Evolutionary conservation across 2,329 filamentous ascomycete genomes (phyloP).

Genomic region (Fusarium nodosum): DNA sequence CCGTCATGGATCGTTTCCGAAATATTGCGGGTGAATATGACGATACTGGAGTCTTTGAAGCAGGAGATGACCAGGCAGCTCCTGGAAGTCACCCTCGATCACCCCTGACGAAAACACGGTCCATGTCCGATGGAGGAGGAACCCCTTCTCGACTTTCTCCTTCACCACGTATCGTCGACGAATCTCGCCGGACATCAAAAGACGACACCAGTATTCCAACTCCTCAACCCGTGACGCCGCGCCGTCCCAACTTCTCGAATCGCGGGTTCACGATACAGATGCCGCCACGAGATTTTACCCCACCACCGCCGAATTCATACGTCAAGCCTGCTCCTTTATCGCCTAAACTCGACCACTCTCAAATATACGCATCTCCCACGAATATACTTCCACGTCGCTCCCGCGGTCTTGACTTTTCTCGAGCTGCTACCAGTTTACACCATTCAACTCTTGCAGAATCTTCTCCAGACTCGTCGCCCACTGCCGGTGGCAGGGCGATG

Average conservation of each 20-base stretch:
- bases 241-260: slow-evolving; percentile 72
- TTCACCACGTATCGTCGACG: slow-evolving; percentile 69
- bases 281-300: slow-evolving; percentile 55
- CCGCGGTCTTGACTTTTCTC: slow-evolving; percentile 90
- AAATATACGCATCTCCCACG: slow-evolving; percentile 87
- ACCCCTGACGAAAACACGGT: slow-evolving; percentile 68
- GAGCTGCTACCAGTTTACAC: slow-evolving; percentile 93
- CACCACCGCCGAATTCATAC: slow-evolving; percentile 55
- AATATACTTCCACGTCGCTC: slow-evolving; percentile 91
- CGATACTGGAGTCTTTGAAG: slow-evolving; percentile 50
- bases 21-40: slow-evolving; percentile 35
- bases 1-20: slow-evolving; percentile 43
- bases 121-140: slow-evolving; percentile 73
- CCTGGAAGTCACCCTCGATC: slow-evolving; percentile 51
- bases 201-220: slow-evolving; percentile 73
- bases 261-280: slow-evolving; percentile 68
- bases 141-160: slow-evolving; percentile 70
- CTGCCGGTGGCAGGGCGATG: slow-evolving; percentile 76
- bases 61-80: slow-evolving; percentile 33
- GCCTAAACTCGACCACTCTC: slow-evolving; percentile 86
- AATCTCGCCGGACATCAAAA: slow-evolving; percentile 70
- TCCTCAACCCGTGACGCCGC: slow-evolving; percentile 75
- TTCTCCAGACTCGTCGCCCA: slow-evolving; percentile 91
- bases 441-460: slow-evolving; percentile 94
- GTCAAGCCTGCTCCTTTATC: slow-evolving; percentile 78